A percentile compares a stretch with the other conserved stretches of the same genome.
Evolutionary conservation across 139 green algal genomes (phyloP).

Genomic region (Micractinium sp.): DNA sequence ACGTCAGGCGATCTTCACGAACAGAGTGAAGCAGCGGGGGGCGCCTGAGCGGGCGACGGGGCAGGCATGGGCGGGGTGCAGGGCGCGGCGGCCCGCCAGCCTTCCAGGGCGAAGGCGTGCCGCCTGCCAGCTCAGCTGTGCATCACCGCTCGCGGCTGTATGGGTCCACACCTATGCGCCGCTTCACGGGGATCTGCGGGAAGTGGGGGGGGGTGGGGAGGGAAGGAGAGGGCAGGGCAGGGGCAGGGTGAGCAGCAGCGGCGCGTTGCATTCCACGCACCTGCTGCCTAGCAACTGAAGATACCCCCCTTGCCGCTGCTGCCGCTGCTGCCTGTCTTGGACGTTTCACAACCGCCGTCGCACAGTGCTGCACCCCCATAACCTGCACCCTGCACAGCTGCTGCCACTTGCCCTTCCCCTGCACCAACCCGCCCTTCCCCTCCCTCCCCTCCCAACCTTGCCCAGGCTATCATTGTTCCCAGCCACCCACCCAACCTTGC

Average conservation of each 20-base stretch:
- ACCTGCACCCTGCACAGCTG: not conserved
- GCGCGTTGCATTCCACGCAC: not conserved
- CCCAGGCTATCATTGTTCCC: not conserved
- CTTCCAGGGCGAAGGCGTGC: too few species aligned
- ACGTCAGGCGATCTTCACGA: too few species aligned
- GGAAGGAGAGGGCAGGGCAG: too few species aligned
- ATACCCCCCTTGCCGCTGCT: not conserved
- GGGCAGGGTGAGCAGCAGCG: not conserved
- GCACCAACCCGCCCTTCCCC: not conserved
- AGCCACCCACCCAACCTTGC: not conserved
- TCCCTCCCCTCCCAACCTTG: not conserved
- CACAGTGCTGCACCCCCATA: too few species aligned
- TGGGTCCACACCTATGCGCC: not conserved
- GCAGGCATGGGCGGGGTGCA: too few species aligned
- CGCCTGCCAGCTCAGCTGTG: not conserved
- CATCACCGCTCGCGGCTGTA: not conserved
- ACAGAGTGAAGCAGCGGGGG: too few species aligned
- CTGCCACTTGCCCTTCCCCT: not conserved
- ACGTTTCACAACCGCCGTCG: too few species aligned
- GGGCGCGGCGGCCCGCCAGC: too few species aligned
- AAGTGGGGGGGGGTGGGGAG: not conserved
- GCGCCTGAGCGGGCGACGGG: too few species aligned
- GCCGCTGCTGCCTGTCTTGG: too few species aligned
- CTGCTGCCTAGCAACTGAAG: not conserved
- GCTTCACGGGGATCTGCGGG: conserved; percentile 25